A percentile compares a stretch with the other conserved stretches of the same genome.
Evolutionary conservation across 2,329 filamentous ascomycete species (phyloP).

Genomic region (Talaromyces sp.): DNA sequence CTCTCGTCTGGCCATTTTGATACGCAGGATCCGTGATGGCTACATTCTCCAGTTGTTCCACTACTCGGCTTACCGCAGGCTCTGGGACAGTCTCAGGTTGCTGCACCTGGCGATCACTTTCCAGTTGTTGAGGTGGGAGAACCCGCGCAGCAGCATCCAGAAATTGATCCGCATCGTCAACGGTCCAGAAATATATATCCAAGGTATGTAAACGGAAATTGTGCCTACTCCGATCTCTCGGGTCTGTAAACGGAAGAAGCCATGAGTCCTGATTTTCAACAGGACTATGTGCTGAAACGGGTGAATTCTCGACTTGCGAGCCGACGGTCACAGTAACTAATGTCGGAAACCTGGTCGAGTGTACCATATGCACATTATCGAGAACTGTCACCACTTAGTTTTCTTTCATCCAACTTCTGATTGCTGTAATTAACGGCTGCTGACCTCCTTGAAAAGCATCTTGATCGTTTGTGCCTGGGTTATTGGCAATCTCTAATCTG

Average conservation of each 20-base stretch:
- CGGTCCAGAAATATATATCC: slow-evolving; percentile 61
- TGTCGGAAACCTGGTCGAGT: slow-evolving; percentile 56
- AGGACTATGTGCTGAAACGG: slow-evolving; percentile 23
- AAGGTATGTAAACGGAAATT: slow-evolving; percentile 53
- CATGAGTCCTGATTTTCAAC: slow-evolving; percentile 44
- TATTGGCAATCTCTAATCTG: slow-evolving; percentile 59
- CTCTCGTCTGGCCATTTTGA: slow-evolving; percentile 40
- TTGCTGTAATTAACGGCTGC: slow-evolving; percentile 21
- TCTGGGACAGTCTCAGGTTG: slow-evolving; percentile 33
- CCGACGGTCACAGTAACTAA: slow-evolving; percentile 55
- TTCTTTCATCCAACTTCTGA: background rate
- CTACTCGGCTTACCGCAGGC: slow-evolving; percentile 52
- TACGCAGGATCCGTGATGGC: slow-evolving; percentile 52
- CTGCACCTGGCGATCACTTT: slow-evolving; percentile 42
- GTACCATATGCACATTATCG: slow-evolving; percentile 48
- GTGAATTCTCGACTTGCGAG: slow-evolving; percentile 26
- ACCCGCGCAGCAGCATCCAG: slow-evolving; percentile 41
- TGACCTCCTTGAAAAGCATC: slow-evolving; percentile 59
- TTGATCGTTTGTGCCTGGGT: slow-evolving; percentile 58
- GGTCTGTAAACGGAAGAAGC: slow-evolving; percentile 52
- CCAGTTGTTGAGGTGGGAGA: slow-evolving; percentile 39
- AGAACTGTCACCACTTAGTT: slow-evolving; percentile 37
- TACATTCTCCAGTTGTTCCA: slow-evolving; percentile 58
- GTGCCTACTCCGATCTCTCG: slow-evolving; percentile 49
- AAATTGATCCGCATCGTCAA: slow-evolving; percentile 53